Evolutionary conservation across 139 green algal genomes (phyloP).

Genomic region (Axilococcus clingmanii): DNA sequence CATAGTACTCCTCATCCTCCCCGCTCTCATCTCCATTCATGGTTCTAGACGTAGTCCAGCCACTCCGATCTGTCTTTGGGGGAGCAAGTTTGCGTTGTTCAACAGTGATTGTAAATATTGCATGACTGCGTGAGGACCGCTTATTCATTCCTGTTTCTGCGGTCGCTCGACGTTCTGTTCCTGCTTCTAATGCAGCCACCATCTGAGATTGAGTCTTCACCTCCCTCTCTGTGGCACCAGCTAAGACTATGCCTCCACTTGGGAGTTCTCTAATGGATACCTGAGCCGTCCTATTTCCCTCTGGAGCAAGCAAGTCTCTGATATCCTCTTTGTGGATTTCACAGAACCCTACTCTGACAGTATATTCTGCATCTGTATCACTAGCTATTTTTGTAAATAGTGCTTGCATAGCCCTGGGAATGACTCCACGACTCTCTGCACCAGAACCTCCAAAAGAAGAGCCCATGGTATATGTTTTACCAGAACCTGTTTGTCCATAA

Average conservation of each 20-base stretch:
- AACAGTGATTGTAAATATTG: conserved; percentile 95
- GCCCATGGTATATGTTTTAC: conserved; percentile 90
- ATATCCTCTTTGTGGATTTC: conserved; percentile 94
- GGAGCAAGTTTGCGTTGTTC: conserved; percentile 76
- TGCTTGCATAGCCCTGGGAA: conserved; percentile 64
- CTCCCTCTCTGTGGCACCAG: conserved; percentile 67
- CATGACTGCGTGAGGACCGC: conserved; percentile 74
- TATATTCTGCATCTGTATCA: conserved; percentile 39
- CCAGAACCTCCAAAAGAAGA: conserved; percentile 38
- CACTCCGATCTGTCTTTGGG: background rate
- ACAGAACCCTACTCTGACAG: conserved; percentile 78
- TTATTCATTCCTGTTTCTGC: conserved; percentile 88
- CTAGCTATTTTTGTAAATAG: conserved; percentile 57
- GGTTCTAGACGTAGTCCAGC: background rate
- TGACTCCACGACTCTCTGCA: conserved; percentile 36
- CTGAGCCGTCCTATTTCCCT: background rate
- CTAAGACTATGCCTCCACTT: conserved; percentile 61
- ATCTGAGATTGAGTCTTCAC: conserved; percentile 70
- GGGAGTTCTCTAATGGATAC: conserved; percentile 70
- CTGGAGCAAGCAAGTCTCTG: conserved; percentile 57
- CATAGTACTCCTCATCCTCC: conserved; percentile 27
- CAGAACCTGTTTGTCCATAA: conserved; percentile 51
- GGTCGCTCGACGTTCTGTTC: conserved; percentile 66
- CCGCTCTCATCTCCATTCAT: conserved; percentile 23
- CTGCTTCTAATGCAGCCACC: conserved; percentile 61